A percentile compares a stretch with the other conserved stretches of the same genome.
Conservation (phyloP, 1,284 basidiomycete genomes). For the Leccinum huronense region DNA sequence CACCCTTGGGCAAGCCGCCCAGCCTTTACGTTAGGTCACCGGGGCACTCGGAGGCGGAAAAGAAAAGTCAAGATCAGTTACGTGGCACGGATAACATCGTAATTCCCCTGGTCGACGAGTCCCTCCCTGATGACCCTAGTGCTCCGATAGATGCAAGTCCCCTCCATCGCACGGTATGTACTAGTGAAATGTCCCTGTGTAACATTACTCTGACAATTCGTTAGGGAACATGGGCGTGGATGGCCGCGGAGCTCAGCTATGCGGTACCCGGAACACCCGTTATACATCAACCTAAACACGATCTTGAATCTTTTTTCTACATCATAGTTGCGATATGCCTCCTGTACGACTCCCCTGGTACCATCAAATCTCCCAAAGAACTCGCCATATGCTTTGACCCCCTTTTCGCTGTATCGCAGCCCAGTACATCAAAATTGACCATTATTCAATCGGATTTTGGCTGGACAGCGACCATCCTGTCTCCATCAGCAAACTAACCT, state of each 20-base stretch:
- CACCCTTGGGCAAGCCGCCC: not conserved
- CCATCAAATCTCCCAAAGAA: not conserved
- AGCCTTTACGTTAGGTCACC: not conserved
- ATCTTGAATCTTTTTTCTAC: not conserved
- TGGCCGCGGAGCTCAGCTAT: constrained; percentile 11
- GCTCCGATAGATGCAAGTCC: not conserved
- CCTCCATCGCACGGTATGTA: not conserved
- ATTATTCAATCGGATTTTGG: not conserved
- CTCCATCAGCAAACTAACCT: not conserved
- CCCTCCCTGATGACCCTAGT: not conserved
- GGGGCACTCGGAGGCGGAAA: not conserved
- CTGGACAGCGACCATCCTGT: not conserved
- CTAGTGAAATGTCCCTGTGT: not conserved
- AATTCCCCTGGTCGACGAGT: constrained; percentile 1
- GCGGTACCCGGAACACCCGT: not conserved
- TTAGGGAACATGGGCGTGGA: constrained; percentile 15
- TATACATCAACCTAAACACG: not conserved
- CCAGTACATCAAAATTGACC: not conserved
- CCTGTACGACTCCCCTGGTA: not conserved
- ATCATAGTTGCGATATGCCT: not conserved
- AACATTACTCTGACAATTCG: not conserved
- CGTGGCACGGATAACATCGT: not conserved
- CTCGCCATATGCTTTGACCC: not conserved
- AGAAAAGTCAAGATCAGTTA: not conserved
- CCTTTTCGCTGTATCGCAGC: not conserved